Evolutionary conservation across 2,329 filamentous ascomycete genomes (phyloP).

Genomic region (Pyricularia grisea): DNA sequence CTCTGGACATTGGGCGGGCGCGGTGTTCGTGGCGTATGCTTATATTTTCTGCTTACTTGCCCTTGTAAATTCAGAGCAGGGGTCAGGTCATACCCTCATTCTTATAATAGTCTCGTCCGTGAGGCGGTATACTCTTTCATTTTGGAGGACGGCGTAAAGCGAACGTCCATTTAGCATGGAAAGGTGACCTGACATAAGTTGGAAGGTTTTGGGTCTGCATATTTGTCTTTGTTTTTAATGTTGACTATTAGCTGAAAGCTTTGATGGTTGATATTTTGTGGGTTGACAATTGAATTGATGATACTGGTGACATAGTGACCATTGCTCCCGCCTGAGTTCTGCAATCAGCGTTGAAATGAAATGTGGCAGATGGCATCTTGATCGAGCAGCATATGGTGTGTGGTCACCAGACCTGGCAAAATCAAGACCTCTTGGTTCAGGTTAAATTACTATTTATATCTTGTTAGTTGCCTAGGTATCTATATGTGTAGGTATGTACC

Average conservation of each 20-base stretch:
- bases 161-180: background rate
- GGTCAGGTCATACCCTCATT: background rate
- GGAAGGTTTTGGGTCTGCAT: background rate
- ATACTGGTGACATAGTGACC: background rate
- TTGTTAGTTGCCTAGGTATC: no score
- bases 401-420: background rate
- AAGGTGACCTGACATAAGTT: background rate
- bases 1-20: conserved; percentile 28
- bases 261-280: background rate
- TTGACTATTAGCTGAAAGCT: background rate
- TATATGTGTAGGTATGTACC: no score
- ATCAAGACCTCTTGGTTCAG: background rate
- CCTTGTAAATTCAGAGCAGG: background rate
- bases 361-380: background rate
- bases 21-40: conserved; percentile 33
- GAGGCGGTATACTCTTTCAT: background rate
- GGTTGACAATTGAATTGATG: background rate
- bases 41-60: background rate
- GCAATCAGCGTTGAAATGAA: background rate
- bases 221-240: background rate
- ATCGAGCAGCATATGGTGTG: background rate
- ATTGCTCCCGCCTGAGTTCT: background rate
- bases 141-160: background rate
- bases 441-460: no score
- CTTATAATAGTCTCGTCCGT: background rate